phyloP scores from a whole-genome alignment of 1,139 yeast genomes.

The Lodderomyces metapsilosis region DNA sequence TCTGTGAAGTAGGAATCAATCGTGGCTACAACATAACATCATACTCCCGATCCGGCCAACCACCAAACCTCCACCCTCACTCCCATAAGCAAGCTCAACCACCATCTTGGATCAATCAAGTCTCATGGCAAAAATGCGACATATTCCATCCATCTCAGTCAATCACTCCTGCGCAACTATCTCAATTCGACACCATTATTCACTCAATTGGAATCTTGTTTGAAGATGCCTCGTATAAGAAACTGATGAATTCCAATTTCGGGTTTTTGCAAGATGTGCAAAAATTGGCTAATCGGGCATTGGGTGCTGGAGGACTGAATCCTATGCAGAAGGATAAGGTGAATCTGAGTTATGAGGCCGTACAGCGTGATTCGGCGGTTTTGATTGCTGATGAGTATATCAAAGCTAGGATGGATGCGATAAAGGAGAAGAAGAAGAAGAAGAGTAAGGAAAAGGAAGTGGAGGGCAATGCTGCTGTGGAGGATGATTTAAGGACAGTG shows the following conservation, averaged over 20 bases:
- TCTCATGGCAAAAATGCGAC: slow-evolving; percentile 69
- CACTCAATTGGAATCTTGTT: slow-evolving; percentile 77
- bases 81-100: slow-evolving; percentile 16
- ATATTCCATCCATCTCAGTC: slow-evolving; percentile 62
- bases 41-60: slow-evolving; percentile 56
- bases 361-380: slow-evolving; percentile 72
- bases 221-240: slow-evolving; percentile 67
- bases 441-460: neutral
- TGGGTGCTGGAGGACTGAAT: slow-evolving; percentile 37
- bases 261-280: slow-evolving; percentile 31
- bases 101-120: slow-evolving; percentile 51
- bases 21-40: slow-evolving; percentile 67
- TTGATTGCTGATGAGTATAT: slow-evolving; percentile 58
- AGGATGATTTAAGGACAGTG: neutral
- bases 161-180: slow-evolving; percentile 43
- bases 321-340: slow-evolving; percentile 51
- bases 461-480: neutral
- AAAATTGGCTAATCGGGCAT: slow-evolving; percentile 24
- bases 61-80: slow-evolving; percentile 39
- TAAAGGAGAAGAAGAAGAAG: slow-evolving; percentile 20
- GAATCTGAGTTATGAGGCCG: slow-evolving; percentile 51
- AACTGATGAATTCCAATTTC: slow-evolving; percentile 44
- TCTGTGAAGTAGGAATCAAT: slow-evolving; percentile 66
- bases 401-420: slow-evolving; percentile 18
- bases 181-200: slow-evolving; percentile 64